Percentiles rank a stretch among this genome's conserved stretches.
phyloP scores from a whole-genome alignment of 1,284 basidiomycete species.

The Pseudozyma hubeiensis region DNA sequence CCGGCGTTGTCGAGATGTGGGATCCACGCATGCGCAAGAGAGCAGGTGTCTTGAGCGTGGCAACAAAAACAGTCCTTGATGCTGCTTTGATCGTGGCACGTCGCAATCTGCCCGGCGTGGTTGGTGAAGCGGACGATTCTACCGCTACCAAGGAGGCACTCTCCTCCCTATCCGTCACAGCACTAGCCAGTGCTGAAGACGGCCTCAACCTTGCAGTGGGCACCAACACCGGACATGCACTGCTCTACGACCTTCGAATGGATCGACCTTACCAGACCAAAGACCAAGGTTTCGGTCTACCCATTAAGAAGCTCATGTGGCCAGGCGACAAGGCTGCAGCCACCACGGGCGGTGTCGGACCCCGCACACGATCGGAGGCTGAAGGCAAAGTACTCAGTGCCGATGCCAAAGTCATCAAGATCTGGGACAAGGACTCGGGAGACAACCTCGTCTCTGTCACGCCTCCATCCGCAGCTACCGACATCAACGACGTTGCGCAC shows the following conservation, averaged over 20 bases:
- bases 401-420: constrained; percentile 68
- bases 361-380: constrained; percentile 74
- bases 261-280: constrained; percentile 85
- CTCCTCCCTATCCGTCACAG: constrained; percentile 78
- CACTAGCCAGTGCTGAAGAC: constrained; percentile 79
- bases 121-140: constrained; percentile 46
- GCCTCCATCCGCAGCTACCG: constrained; percentile 86
- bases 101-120: constrained; percentile 65
- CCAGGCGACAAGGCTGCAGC: constrained; percentile 77
- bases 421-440: constrained; percentile 77
- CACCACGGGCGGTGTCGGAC: constrained; percentile 73
- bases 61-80: constrained; percentile 71
- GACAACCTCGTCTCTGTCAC: constrained; percentile 93
- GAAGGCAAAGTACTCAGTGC: constrained; percentile 62
- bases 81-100: constrained; percentile 68
- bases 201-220: constrained; percentile 93
- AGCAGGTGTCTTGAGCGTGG: constrained; percentile 83
- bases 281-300: constrained; percentile 96
- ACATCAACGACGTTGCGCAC: constrained; percentile 70
- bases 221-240: constrained; percentile 91
- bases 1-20: constrained; percentile 93
- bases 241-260: constrained; percentile 93
- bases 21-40: constrained; percentile 85
- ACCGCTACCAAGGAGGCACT: constrained; percentile 64
- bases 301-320: constrained; percentile 88